Evolutionary conservation across 192 early-diverging fungal species (phyloP), one percentile per base, ranked within the genome.

Genomic region (Coemansia sp.): DNA sequence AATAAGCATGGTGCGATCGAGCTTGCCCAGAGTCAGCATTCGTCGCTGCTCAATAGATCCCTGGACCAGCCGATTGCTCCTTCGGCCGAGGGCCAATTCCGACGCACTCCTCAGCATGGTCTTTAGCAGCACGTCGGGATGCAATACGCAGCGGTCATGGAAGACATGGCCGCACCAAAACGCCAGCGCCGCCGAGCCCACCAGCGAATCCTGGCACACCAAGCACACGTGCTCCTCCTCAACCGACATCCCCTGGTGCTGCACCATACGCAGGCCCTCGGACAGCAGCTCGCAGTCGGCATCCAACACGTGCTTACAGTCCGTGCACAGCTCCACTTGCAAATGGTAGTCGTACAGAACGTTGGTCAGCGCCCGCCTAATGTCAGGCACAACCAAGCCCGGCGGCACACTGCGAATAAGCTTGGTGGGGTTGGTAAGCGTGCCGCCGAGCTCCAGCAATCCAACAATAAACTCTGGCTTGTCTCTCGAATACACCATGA

Each of bases 391-490:
- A 35, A 85, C 72, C 20, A 97, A 82, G 0, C 87, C 88, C 34
- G 88, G 76, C 3, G 94, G 93, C 63, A 99, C 94, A 35, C 86
- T 80, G 50, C 86, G 77, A 21, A 99, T 90, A 12, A 98, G 64
- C 5, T 85, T 75, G 14, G 94, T 84, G 0, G 97, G 95, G 53
- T 93, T 88, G 42, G 97, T 92, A 48, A 94, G 86, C 3, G 90
- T 87, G 28, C 93, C 91, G 4, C 95, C 88, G 61, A 96, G 92
- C 69, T 98, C 93, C 45, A 99, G 77, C 36, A 99, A 75, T 0
- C 90, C 95, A 13, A 91, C 85, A 73, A 99, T 97, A 70, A 99
- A 99, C 48, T 86, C 93, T 88, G 97, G 97, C 69, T 99, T 98
- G 71, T 98, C 94, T 85, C 91, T 90, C 1, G 94, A 91, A 77